phyloP scores from a whole-genome alignment of 2,329 filamentous ascomycete genomes.

The Lecanicillium sp. region DNA sequence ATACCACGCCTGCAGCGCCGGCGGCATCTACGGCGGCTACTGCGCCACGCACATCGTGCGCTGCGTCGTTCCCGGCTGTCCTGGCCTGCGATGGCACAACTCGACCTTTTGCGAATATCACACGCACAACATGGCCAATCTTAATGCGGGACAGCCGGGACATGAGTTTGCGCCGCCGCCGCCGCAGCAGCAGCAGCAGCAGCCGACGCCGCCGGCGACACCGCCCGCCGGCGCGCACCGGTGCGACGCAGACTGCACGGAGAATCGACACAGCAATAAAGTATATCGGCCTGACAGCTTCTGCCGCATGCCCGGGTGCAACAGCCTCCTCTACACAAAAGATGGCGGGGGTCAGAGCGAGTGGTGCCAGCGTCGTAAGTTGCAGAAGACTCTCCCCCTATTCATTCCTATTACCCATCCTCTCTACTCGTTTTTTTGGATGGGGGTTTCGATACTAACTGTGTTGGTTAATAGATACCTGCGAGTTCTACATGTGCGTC shows the following conservation, averaged over 20 bases:
- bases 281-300: neutral
- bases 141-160: neutral
- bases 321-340: neutral
- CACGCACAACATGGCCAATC: no score
- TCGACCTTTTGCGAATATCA: conserved; percentile 1
- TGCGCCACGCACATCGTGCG: neutral
- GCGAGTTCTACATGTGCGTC: neutral
- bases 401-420: no score
- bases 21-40: neutral
- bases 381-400: no score
- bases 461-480: neutral
- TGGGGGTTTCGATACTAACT: no score
- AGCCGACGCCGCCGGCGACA: no score
- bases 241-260: conserved; percentile 2
- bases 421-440: no score
- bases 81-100: neutral
- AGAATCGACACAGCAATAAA: conserved; percentile 11
- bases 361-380: conserved; percentile 10
- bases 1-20: neutral
- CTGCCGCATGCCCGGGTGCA: conserved; percentile 1
- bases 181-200: neutral
- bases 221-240: neutral
- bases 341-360: conserved; percentile 8
- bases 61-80: neutral
- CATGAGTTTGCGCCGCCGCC: no score